A percentile compares a stretch with the other conserved stretches of the same genome.
These are phyloP conservation scores for Jaltomata sinuosa DNA, from an alignment of 257 asterid genomes.

Conservation along the genomic window DNA sequence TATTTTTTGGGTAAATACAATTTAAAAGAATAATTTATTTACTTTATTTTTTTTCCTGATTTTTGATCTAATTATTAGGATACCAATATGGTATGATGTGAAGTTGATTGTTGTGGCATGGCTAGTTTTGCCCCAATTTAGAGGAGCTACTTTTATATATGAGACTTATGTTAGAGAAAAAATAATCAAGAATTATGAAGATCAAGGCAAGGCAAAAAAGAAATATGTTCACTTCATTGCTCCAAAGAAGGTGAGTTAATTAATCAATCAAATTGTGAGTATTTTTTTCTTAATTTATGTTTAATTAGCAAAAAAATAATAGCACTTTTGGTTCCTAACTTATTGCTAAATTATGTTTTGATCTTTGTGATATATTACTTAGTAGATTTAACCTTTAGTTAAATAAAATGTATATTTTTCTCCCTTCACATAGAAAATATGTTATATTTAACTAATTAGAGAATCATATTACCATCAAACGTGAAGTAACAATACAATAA, in stretches of 20 bases:
- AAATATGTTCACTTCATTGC: conserved; percentile 36
- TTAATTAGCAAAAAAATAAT: not conserved
- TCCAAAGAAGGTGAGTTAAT: conserved; percentile 30
- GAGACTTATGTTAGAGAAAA: conserved; percentile 60
- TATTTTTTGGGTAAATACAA: not conserved
- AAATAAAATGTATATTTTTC: too few relatives aligned
- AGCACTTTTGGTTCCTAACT: too few relatives aligned
- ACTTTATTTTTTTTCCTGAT: not conserved
- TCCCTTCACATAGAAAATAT: too few relatives aligned
- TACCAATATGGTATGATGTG: conserved; percentile 75
- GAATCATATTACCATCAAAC: too few relatives aligned
- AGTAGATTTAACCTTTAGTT: too few relatives aligned
- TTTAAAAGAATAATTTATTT: not conserved
- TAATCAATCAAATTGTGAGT: not conserved
- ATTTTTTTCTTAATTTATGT: not conserved
- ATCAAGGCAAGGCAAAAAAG: conserved; percentile 22
- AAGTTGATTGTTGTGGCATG: conserved; percentile 65
- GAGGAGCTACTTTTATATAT: conserved; percentile 76
- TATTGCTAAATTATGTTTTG: too few relatives aligned
- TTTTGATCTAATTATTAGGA: conserved; percentile 21
- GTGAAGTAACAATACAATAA: too few relatives aligned
- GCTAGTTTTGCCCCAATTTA: conserved; percentile 74
- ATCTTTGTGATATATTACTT: too few relatives aligned
- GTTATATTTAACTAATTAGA: too few relatives aligned
- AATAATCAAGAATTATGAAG: conserved; percentile 40